Evolutionary conservation across 2,329 filamentous ascomycete species (phyloP), one percentile per base, ranked within the genome.

Genomic region (Cladosporium colombiae): DNA sequence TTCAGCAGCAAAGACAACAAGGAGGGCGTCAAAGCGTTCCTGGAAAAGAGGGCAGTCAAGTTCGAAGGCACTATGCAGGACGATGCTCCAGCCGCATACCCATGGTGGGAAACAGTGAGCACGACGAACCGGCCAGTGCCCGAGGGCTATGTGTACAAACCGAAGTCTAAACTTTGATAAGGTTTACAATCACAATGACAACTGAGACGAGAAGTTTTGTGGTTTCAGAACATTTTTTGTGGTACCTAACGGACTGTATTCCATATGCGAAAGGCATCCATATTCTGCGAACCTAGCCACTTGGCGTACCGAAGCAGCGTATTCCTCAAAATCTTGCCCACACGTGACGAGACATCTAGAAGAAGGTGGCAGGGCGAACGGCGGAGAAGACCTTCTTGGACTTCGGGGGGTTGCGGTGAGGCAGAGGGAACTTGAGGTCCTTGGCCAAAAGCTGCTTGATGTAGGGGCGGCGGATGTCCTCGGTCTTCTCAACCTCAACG

Each of bases 381-480:
- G 92, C 89, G 81, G 91, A 88, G 87, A 96, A 99, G 81, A 98
- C 81, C 89, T 96, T 96, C 87, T 90, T 91, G 86, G 85, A 88
- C 83, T 87, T 86, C 85, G 93, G 93, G 85, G 89, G 86, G 79
- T 93, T 84, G 79, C 96, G 95, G 89, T 99, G 95, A 81, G 95
- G 95, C 75, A 99, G 92, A 81, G 95, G 95, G 92, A 99, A 99
- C 84, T 91, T 92, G 83, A 99, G 91, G 83, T 88, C 82, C 91
- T 98, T 98, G 84, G 87, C 85, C 81, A 96, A 84, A 82, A 99
- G 92, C 86, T 99, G 95, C 88, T 93, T 96, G 88, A 99, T 96
- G 90, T 99, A 99, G 74, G 95, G 94, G 82, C 95, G 92, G 87
- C 94, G 95, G 86, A 99, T 86, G 81, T 95, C 92, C 75, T 93